Evolutionary conservation across 495 filamentous ascomycete species (phyloP), one percentile per base, ranked within the genome.

Genomic region (Podospora fimiseda): DNA sequence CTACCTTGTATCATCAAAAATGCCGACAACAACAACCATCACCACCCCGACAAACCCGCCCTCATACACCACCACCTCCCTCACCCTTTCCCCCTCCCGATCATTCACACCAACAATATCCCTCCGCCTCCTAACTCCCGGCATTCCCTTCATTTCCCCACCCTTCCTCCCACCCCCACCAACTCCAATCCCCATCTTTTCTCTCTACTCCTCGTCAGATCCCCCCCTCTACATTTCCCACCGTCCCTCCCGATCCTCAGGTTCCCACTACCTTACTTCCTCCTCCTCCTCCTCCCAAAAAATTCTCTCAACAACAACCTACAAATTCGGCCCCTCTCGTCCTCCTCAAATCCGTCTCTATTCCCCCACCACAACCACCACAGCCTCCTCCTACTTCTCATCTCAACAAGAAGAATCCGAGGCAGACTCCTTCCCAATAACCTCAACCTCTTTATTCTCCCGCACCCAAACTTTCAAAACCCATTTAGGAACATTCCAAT

Each of bases 311-410:
- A 66, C 56, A 3, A 79, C 77, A 1, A 74, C 67, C 2, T 81
- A 80, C 61, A 70, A 70, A 51, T 79, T 75, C 57, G 76, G 76
- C 1, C 78, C 77, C 11, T 65, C 65, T 21, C 64, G 67, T 6
- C 52, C 55, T 2, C 65, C 68, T 11, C 56, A 66, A 52, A 20
- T 68, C 8, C 45, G 45, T 2, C 48, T 71, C 5, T 55, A 52
- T 15, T 4, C 37, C 2, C 51, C 55, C 5, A 13, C 13, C 53
- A 62, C 70, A 7, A 21, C 64, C 2, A 23, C 40, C 14, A 21
- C 48, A 21, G 9, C 36, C 7, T n/a, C n/a, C 33, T 55, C 51
- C 16, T 51, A 43, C 52, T 51, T 23, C 13, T 40, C 45, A 19
- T 41, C 27, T 20, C 7, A 15, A 3, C 19, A 27, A 23, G 11